phyloP scores from a whole-genome alignment of 371 early-diverging fungal species.

The Lichtheimia hyalospora region DNA sequence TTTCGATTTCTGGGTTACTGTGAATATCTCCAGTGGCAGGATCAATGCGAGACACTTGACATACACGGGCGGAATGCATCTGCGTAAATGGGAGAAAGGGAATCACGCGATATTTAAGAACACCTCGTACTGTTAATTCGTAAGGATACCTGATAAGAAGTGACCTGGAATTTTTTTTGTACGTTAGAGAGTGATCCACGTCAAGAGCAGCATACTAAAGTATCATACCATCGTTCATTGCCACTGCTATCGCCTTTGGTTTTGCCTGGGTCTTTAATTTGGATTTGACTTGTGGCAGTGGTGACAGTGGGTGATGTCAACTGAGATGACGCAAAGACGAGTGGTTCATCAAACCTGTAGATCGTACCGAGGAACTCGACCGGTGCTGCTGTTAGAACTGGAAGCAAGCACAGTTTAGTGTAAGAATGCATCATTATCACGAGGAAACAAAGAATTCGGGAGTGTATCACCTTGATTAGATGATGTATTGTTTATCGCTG shows the following conservation, averaged over 20 bases:
- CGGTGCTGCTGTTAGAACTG: slow-evolving; percentile 18
- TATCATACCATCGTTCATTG: slow-evolving; percentile 45
- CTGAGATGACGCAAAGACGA: slow-evolving; percentile 36
- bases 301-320: slow-evolving; percentile 29
- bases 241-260: slow-evolving; percentile 43
- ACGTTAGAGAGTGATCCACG: too few species aligned
- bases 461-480: slow-evolving; percentile 2
- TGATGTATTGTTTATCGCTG: slow-evolving; percentile 15
- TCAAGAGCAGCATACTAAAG: background rate
- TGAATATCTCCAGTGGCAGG: slow-evolving; percentile 39
- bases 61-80: slow-evolving; percentile 37
- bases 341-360: slow-evolving; percentile 50
- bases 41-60: slow-evolving; percentile 41
- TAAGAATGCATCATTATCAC: background rate
- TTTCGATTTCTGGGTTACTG: slow-evolving; percentile 19
- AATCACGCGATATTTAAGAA: slow-evolving; percentile 54
- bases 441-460: background rate
- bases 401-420: background rate
- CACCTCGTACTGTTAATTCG: slow-evolving; percentile 65
- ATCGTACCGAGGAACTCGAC: slow-evolving; percentile 55
- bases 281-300: slow-evolving; percentile 57
- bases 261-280: slow-evolving; percentile 59
- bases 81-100: slow-evolving; percentile 24
- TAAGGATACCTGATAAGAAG: slow-evolving; percentile 58
- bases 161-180: slow-evolving; percentile 32